Conservation (phyloP, 208 protist genomes). For the Wallacemonas rigidus region DNA sequence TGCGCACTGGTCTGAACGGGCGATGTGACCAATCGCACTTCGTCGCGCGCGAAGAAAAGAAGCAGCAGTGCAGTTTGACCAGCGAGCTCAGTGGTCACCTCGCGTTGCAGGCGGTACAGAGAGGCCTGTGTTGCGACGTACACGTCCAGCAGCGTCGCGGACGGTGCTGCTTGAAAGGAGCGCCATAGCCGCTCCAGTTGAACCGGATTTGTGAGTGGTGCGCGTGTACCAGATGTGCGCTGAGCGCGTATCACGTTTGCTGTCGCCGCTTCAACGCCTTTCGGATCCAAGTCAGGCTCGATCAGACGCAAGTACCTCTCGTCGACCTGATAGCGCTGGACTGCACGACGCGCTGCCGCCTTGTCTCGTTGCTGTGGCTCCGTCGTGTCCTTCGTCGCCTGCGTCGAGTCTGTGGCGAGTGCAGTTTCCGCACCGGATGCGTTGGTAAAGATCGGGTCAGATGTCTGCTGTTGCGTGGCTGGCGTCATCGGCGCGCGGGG, state of each 20-base stretch:
- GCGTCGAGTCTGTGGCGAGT: background rate
- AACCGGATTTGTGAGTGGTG: constrained; percentile 6
- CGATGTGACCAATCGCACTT: constrained; percentile 74
- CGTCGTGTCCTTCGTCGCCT: background rate
- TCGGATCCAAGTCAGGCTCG: background rate
- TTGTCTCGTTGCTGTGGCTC: background rate
- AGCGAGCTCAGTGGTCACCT: constrained; percentile 50
- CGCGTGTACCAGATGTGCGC: too few species aligned
- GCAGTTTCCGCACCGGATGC: background rate
- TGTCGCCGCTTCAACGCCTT: background rate
- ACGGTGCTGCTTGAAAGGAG: constrained; percentile 38
- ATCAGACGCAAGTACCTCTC: background rate
- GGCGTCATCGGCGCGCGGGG: background rate
- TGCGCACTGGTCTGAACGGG: constrained; percentile 58
- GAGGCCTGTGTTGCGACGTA: constrained; percentile 32
- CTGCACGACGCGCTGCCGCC: background rate
- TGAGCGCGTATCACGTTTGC: too few species aligned
- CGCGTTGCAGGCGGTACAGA: constrained; percentile 23
- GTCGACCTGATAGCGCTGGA: constrained; percentile 5
- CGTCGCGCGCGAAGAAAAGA: constrained; percentile 81
- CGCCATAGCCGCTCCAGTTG: constrained; percentile 74
- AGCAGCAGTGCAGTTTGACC: constrained; percentile 64
- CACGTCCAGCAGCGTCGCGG: constrained; percentile 42
- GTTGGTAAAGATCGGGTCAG: too few species aligned
- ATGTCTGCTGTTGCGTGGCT: too few species aligned